phyloP scores from a whole-genome alignment of 768 basidiomycete species.

The Coprinopsis cinerea region DNA sequence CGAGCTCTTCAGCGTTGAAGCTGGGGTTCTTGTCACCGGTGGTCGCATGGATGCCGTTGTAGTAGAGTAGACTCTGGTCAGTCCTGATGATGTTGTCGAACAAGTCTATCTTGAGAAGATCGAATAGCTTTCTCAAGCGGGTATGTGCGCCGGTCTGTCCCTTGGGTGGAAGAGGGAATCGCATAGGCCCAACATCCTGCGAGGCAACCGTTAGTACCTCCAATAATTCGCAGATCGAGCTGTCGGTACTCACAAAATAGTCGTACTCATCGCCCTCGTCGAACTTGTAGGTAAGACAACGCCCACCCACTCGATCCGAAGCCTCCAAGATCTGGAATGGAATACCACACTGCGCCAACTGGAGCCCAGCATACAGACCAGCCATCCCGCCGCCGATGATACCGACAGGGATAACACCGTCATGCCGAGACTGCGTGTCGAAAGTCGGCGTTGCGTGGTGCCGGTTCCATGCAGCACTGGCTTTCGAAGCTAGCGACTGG shows the following conservation, averaged over 20 bases:
- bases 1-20: neutral
- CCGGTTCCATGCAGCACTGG: neutral
- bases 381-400: conserved; percentile 9
- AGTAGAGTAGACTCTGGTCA: neutral
- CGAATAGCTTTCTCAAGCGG: conserved; percentile 6
- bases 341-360: conserved; percentile 36
- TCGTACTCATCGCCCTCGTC: conserved; percentile 21
- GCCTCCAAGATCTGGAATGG: conserved; percentile 43
- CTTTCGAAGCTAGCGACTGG: neutral
- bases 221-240: neutral
- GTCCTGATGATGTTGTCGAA: neutral
- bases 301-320: conserved; percentile 33
- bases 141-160: conserved; percentile 1
- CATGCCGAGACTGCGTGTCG: neutral
- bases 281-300: conserved; percentile 39
- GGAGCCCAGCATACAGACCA: conserved; percentile 27
- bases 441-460: neutral
- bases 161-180: conserved; percentile 22
- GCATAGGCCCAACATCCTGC: conserved; percentile 38
- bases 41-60: conserved; percentile 8
- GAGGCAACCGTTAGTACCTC: neutral
- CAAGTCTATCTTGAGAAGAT: neutral
- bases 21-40: neutral
- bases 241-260: conserved; percentile 27
- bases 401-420: conserved; percentile 1